Evolutionary conservation across 345 rosid genomes (phyloP).

Genomic region (Aquilaria sinensis): DNA sequence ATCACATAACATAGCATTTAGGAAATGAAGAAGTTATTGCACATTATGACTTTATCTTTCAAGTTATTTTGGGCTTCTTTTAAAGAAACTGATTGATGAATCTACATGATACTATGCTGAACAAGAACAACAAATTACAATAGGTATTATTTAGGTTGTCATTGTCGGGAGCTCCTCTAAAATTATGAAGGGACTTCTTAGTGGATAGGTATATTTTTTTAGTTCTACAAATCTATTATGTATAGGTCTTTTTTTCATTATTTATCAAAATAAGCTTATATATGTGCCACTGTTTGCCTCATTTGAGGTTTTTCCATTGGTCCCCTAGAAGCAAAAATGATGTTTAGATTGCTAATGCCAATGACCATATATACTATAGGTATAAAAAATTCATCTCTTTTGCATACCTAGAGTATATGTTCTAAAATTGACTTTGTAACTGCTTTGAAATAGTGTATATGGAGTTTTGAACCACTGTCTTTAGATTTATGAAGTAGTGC

Average conservation of each 20-base stretch:
- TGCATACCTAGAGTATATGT: no score
- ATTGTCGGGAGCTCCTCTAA: slow-evolving; percentile 92
- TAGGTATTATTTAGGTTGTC: slow-evolving; percentile 75
- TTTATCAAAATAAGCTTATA: neutral
- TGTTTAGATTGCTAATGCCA: no score
- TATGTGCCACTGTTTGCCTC: no score
- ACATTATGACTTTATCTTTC: slow-evolving; percentile 6
- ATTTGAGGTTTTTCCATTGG: no score
- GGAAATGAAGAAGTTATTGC: slow-evolving; percentile 72
- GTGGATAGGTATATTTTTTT: slow-evolving; percentile 49
- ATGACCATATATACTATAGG: no score
- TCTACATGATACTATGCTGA: slow-evolving; percentile 12
- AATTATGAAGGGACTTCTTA: slow-evolving; percentile 59
- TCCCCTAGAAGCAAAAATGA: no score
- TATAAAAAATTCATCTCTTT: no score
- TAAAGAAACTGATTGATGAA: neutral
- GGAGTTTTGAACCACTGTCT: no score
- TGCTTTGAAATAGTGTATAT: no score
- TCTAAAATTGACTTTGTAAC: no score
- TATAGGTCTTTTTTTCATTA: neutral
- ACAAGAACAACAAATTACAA: slow-evolving; percentile 73
- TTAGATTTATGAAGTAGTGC: no score
- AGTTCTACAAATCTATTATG: neutral
- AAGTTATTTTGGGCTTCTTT: slow-evolving; percentile 9
- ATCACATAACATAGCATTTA: slow-evolving; percentile 87